phyloP scores from a whole-genome alignment of 1,284 basidiomycete genomes.

The Anthracocystis setariae region DNA sequence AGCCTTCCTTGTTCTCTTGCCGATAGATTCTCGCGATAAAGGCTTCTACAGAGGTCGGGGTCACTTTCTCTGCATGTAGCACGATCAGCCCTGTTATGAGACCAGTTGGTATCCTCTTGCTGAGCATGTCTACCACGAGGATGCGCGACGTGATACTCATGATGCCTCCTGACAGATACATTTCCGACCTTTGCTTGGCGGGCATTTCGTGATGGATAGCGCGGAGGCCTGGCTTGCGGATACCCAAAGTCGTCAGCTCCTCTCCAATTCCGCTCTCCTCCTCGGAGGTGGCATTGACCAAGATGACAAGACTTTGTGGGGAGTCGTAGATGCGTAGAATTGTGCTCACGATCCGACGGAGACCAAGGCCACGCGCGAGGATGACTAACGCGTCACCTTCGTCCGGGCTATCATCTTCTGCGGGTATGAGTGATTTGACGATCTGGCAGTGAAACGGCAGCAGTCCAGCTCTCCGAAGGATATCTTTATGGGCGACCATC shows the following conservation, averaged over 20 bases:
- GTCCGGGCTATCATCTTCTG: conserved; percentile 52
- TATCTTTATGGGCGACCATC: conserved; percentile 24
- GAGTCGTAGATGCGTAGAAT: conserved; percentile 82
- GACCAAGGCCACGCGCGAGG: conserved; percentile 60
- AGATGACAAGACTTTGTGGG: conserved; percentile 81
- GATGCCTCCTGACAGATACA: conserved; percentile 71
- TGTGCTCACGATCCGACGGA: conserved; percentile 60
- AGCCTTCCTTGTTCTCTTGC: conserved; percentile 73
- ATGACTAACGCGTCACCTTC: conserved; percentile 71
- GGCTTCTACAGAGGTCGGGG: conserved; percentile 71
- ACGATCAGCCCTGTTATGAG: conserved; percentile 91
- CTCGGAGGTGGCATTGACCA: conserved; percentile 83
- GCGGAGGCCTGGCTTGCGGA: conserved; percentile 83
- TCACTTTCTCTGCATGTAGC: conserved; percentile 90
- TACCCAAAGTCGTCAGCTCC: conserved; percentile 90
- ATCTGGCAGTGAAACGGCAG: conserved; percentile 63
- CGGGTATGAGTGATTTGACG: conserved; percentile 57
- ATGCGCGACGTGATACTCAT: conserved; percentile 93
- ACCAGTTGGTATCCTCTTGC: conserved; percentile 80
- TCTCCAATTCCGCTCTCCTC: conserved; percentile 92
- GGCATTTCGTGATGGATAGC: conserved; percentile 85
- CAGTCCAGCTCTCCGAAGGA: conserved; percentile 39
- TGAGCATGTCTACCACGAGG: conserved; percentile 93
- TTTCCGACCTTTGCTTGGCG: conserved; percentile 78
- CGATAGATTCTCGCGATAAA: conserved; percentile 65